These are phyloP conservation scores for Pyronema omphalodes DNA, from an alignment of 495 filamentous ascomycete species.

Conservation along the genomic window DNA sequence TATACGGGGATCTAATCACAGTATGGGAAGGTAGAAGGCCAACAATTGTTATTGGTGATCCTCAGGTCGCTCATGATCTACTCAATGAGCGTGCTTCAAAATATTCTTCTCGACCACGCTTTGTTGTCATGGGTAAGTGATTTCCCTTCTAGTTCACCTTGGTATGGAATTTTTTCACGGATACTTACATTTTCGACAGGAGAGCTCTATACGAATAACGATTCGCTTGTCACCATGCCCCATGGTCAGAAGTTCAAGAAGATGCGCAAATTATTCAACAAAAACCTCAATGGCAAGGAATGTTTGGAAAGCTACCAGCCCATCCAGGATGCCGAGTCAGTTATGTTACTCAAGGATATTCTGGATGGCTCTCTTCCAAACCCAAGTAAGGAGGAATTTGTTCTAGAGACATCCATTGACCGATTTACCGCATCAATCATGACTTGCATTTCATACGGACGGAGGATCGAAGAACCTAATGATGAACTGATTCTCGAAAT, in stretches of 20 bases:
- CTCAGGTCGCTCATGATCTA: conserved; percentile 39
- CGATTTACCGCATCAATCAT: conserved; percentile 47
- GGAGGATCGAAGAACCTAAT: conserved; percentile 37
- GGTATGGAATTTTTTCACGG: not conserved
- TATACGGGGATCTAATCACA: conserved; percentile 33
- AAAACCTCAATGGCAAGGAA: conserved; percentile 8
- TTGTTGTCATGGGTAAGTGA: conserved; percentile 37
- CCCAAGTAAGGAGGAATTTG: conserved; percentile 30
- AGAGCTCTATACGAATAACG: conserved; percentile 22
- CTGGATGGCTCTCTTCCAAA: conserved; percentile 32
- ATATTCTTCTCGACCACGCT: conserved; percentile 36
- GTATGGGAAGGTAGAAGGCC: conserved; percentile 44
- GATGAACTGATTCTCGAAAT: conserved; percentile 34
- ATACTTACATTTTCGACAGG: conserved; percentile 29
- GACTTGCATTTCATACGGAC: conserved; percentile 43
- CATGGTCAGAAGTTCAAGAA: conserved; percentile 30
- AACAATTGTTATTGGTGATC: conserved; percentile 45
- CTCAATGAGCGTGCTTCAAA: conserved; percentile 36
- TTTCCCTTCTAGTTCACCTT: not conserved
- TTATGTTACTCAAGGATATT: no score
- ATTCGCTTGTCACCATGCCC: conserved; percentile 28
- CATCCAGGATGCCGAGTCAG: conserved; percentile 30
- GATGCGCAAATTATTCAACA: conserved; percentile 25
- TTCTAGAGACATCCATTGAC: conserved; percentile 37
- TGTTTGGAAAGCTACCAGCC: conserved; percentile 25